Base-by-base conservation (phyloP, 31 red algal genomes). In the Endocladia muricata region DNA sequence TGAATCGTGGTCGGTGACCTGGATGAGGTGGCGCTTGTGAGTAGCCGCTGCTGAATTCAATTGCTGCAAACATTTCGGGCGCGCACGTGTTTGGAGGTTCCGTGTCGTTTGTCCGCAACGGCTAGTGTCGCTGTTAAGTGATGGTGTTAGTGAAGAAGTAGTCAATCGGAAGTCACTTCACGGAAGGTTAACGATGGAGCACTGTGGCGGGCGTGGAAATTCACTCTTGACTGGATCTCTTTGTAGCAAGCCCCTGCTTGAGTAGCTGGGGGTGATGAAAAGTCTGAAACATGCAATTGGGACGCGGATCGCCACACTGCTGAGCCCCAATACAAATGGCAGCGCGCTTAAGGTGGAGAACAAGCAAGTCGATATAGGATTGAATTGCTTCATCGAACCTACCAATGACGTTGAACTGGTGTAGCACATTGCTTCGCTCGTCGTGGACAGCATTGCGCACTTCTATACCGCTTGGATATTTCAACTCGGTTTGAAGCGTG, bases 41-140 rank as follows among this genome's bases (percentile, higher is more conserved):
- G 17, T 76, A 59, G 3, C 1, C 49, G 9, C 0, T 56, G 37
- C 44, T 32, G 31, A 76, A 76, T 48, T 59, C 52, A 23, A 76
- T 56, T 34, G 72, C 4, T 9, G 51, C 51, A 15, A 61, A 76
- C 21, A 0, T 7, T 5, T 73, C 9, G 0, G 41, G 15, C 6
- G 40, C 68, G 4, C 9, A 4, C 19, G 44, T 0, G 1, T 73
- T 42, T 4, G 39, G 9, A 8, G 52, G 9, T 28, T 54, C 68
- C 4, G 68, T 42, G 7, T 54, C 68, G 38, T 51, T 73, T 37
- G 44, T 54, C 8, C 0, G 39, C 68, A 73, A 51, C 8, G 68
- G 0, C 41, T 21, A 73, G 38, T 51, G 1, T 4, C 40, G 44
- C 38, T 73, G 68, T 0, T 51, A 3, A 7, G 0, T 73, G 3